Percentiles rank a stretch among this genome's conserved stretches.
These are phyloP conservation scores for Hygrophila difformis DNA, from an alignment of 257 asterid genomes.

Conservation along the genomic window DNA sequence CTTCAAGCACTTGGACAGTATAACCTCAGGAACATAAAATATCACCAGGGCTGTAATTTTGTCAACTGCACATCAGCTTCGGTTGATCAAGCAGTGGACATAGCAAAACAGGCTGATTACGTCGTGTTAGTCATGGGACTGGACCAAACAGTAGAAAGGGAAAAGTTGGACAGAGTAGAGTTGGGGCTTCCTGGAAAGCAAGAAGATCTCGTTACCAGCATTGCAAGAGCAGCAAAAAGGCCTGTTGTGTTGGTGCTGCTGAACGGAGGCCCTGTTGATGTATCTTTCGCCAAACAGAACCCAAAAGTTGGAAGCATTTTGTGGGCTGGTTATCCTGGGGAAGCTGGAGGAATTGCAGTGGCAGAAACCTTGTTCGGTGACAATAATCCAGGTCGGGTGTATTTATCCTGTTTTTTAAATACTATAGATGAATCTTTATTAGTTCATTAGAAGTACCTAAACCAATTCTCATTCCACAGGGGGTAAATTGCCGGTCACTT, in stretches of 20 bases:
- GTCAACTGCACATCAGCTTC: constrained; percentile 34
- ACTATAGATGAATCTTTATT: not conserved
- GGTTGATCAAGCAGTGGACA: constrained; percentile 22
- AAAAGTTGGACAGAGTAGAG: constrained; percentile 34
- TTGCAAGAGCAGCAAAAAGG: constrained; percentile 35
- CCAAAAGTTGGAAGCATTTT: constrained; percentile 49
- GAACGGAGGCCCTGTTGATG: constrained; percentile 66
- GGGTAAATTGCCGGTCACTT: constrained; percentile 59
- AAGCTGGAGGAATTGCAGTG: constrained; percentile 57
- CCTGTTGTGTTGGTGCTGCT: constrained; percentile 44
- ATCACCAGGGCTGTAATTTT: constrained; percentile 33
- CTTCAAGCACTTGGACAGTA: constrained; percentile 38
- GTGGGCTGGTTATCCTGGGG: constrained; percentile 80
- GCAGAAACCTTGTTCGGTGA: constrained; percentile 51
- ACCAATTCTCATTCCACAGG: constrained; percentile 27
- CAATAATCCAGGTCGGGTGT: constrained; percentile 47
- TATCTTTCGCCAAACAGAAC: constrained; percentile 46
- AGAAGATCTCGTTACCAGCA: constrained; percentile 24
- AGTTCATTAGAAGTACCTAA: not conserved
- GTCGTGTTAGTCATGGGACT: constrained; percentile 60
- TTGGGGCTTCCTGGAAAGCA: constrained; percentile 55
- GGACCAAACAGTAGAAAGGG: constrained; percentile 51
- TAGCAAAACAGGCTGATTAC: constrained; percentile 34
- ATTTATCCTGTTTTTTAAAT: not conserved
- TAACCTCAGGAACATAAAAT: constrained; percentile 18